Evolutionary conservation across 441 rosid genomes (phyloP), one percentile per base, ranked within the genome.

Genomic region (Isatis lusitanica): DNA sequence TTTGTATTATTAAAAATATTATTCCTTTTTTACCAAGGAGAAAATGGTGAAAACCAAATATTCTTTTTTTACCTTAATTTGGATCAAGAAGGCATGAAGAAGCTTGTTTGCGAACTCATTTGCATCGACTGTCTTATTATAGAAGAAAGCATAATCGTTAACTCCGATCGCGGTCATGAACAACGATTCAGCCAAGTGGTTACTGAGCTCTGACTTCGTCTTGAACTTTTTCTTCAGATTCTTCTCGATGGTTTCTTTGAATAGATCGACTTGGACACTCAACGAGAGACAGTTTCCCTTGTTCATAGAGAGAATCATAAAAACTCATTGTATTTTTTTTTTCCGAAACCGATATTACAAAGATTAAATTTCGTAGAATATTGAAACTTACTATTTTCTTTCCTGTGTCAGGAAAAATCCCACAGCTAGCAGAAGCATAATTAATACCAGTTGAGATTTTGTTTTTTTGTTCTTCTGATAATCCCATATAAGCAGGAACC

Each of bases 381-480:
- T 40, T 40, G 47, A 33, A 68, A 62, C 64, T 62, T 62, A 75
- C 78, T 21, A 46, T 0, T 43, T 0, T 1, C 44, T 24, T 66
- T 61, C 77, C 77, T 16, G 77, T 65, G 3, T 36, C 46, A 7
- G 70, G 67, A 18, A 77, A 10, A 66, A 77, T 12, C 33, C 80
- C 80, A 61, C 80, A 77, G 35, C 70, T 26, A 43, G 77, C 80
- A 53, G 80, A 71, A 36, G 80, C 80, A 44, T 77, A 77, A 42
- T 77, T 77, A 33, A 72, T 9, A 55, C 80, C 80, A 35, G 77
- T 71, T 50, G 73, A 9, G 31, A 60, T 42, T 8, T 35, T 77
- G 16, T 66, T 71, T 33, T 30, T 77, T 18, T 72, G 60, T 15
- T 44, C 39, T 60, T 71, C 64, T 2, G 77, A 66, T 44, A 77